Evolutionary conservation across 2,329 filamentous ascomycete species (phyloP), one percentile per base, ranked within the genome.

Genomic region (Fusarium fracticaudum): DNA sequence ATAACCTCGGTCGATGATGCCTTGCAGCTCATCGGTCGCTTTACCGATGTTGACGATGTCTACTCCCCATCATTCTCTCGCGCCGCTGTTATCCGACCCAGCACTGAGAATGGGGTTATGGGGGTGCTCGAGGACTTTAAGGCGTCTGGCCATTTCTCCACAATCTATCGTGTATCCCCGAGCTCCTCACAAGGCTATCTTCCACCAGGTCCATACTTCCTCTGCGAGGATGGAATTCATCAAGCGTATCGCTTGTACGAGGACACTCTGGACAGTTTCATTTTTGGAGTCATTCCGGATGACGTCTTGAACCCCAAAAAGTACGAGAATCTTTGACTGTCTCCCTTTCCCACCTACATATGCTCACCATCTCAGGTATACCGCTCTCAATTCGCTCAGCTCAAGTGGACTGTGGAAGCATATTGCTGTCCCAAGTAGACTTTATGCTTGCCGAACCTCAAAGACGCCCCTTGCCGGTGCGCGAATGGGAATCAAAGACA

Each of bases 391-490:
- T 9, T 5, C 17, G 9, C 50, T 38, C 24, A 54, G 50, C 33
- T 4, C 33, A 12, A 37, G 0, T 13, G 35, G 51, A 5, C 24
- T 54, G 18, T 29, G 35, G 51, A 40, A 22, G 4, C 5, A 0
- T 0, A 29, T 40, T 1, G 10, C 51, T 0, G 51, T 40, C 14
- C 51, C 51, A 1, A 54, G 51, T 22, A 1, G 51, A 1, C 35
- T 40, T 3, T 54, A 11, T 10, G 0, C 2, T 12, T 3, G 1
- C 1, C 24, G 4, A 22, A 29, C 24, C 35, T 4, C 18, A 0
- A 1, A 5, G 1, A 5, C 20, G 0, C 51, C 51, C 1, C 24
- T 54, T 18, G 24, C 35, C 3, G 24, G 51, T 2, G 51, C 51
- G 2, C 51, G 24, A 0, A 54, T 54, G 35, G 51, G 35, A 0